Conservation (phyloP, 495 filamentous ascomycete genomes). For the Tetracladium marchalianum region DNA sequence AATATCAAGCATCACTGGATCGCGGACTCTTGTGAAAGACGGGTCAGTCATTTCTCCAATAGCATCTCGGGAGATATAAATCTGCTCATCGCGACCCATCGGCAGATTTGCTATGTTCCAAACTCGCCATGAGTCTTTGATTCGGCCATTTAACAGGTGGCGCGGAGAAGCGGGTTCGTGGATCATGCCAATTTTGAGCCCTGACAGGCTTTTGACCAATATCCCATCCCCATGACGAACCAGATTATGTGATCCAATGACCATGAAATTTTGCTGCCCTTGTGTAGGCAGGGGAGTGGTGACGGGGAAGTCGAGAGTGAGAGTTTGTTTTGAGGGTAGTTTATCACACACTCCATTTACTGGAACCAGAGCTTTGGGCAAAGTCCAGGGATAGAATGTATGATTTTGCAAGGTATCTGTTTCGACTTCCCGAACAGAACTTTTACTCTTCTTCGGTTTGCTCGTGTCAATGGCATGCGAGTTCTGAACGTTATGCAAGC, state of each 20-base stretch:
- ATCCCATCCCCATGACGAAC: slow-evolving; percentile 57
- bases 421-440: background rate
- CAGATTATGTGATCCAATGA: slow-evolving; percentile 36
- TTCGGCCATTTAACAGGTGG: slow-evolving; percentile 11
- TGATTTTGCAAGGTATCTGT: slow-evolving; percentile 45
- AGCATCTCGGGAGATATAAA: slow-evolving; percentile 69
- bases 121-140: slow-evolving; percentile 49
- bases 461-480: slow-evolving; percentile 23
- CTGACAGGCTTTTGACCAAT: slow-evolving; percentile 65
- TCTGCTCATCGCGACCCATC: slow-evolving; percentile 81
- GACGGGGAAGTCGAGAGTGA: slow-evolving; percentile 20
- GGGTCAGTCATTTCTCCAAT: slow-evolving; percentile 71
- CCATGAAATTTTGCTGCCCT: slow-evolving; percentile 38
- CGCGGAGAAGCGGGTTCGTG: slow-evolving; percentile 37
- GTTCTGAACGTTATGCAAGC: slow-evolving; percentile 66
- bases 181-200: slow-evolving; percentile 72
- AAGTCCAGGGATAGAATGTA: slow-evolving; percentile 88
- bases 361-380: slow-evolving; percentile 65
- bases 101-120: slow-evolving; percentile 70
- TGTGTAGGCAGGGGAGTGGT: slow-evolving; percentile 3
- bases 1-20: slow-evolving; percentile 62
- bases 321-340: slow-evolving; percentile 31
- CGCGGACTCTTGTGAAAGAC: slow-evolving; percentile 69
- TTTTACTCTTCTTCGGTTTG: slow-evolving; percentile 4
- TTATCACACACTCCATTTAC: slow-evolving; percentile 60